Percentiles rank a stretch among this genome's conserved stretches.
These are phyloP conservation scores for Hypoxylon sp. DNA, from an alignment of 2,329 filamentous ascomycete genomes.

Conservation along the genomic window DNA sequence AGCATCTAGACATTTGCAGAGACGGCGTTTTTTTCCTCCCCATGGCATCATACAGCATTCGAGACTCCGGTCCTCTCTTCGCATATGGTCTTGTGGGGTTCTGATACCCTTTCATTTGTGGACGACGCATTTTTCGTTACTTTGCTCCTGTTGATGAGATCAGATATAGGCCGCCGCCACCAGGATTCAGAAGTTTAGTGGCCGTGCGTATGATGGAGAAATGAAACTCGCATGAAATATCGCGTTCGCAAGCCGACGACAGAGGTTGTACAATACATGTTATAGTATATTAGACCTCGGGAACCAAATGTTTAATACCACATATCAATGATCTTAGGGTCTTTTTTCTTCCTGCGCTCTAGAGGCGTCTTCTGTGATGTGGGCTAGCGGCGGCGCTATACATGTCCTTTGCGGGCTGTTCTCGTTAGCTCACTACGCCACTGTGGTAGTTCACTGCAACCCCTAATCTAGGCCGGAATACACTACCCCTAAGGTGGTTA, in stretches of 20 bases:
- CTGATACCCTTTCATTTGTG: constrained; percentile 39
- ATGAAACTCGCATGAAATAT: constrained; percentile 28
- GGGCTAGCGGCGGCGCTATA: not conserved
- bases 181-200: constrained; percentile 8
- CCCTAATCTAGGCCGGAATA: too few relatives aligned
- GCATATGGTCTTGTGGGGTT: constrained; percentile 28
- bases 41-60: constrained; percentile 36
- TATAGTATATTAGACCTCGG: constrained; percentile 30
- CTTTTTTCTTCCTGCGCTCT: not conserved
- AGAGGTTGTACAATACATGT: constrained; percentile 23
- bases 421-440: not conserved
- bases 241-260: constrained; percentile 17
- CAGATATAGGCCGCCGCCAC: constrained; percentile 8
- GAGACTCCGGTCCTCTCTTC: constrained; percentile 26
- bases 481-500: too few relatives aligned
- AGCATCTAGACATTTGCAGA: constrained; percentile 38
- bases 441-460: not conserved
- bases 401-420: not conserved
- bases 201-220: constrained; percentile 22
- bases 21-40: constrained; percentile 33
- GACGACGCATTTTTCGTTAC: constrained; percentile 10
- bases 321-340: constrained; percentile 8
- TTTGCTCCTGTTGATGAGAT: constrained; percentile 15
- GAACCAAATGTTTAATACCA: constrained; percentile 35
- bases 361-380: not conserved